phyloP scores from a whole-genome alignment of 2,329 filamentous ascomycete species.

The Harringtonia aguacate region DNA sequence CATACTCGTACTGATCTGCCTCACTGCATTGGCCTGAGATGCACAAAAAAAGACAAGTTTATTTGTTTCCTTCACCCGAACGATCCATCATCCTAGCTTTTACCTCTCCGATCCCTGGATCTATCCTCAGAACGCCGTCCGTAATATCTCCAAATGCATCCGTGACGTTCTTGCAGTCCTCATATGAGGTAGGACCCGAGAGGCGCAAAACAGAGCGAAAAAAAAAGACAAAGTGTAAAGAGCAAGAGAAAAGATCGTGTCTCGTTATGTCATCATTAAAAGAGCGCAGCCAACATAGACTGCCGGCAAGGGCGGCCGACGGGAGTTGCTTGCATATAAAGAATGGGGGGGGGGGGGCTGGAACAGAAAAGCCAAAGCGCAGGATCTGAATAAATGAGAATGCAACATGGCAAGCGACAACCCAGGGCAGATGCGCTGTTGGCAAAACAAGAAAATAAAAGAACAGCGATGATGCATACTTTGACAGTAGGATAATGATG shows the following conservation, averaged over 20 bases:
- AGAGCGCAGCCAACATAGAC: background rate
- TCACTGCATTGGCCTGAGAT: no score
- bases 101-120: background rate
- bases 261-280: slow-evolving; percentile 10
- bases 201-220: background rate
- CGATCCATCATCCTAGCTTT: background rate
- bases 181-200: background rate
- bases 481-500: no score
- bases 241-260: slow-evolving; percentile 7
- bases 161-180: background rate
- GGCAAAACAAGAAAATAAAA: background rate
- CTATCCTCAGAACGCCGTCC: slow-evolving; percentile 5
- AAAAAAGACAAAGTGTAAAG: background rate
- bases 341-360: no score
- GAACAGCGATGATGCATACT: no score
- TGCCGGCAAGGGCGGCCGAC: background rate
- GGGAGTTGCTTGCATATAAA: no score
- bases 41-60: background rate
- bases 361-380: no score
- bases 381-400: background rate
- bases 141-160: background rate
- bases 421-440: no score
- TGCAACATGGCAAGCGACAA: background rate
- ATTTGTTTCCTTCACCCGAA: background rate
- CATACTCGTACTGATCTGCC: no score